Evolutionary conservation across 1,284 basidiomycete species (phyloP).

Genomic region (Puccinia coronata): DNA sequence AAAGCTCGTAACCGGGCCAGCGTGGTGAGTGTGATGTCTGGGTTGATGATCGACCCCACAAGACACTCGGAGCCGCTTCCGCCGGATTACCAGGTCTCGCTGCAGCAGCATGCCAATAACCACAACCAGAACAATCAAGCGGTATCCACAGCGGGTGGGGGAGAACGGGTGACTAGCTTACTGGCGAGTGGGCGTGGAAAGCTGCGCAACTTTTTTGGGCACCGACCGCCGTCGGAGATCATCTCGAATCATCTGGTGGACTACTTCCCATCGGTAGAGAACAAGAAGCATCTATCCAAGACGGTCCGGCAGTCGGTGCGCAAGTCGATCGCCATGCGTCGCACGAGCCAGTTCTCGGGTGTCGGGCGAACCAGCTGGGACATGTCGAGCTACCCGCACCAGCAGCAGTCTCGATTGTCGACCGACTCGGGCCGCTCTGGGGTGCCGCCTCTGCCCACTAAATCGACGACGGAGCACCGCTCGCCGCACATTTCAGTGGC

Average conservation of each 20-base stretch:
- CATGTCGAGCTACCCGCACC: slow-evolving; percentile 29
- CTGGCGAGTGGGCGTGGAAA: slow-evolving; percentile 58
- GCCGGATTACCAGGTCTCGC: slow-evolving; percentile 40
- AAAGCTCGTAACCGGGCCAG: slow-evolving; percentile 86
- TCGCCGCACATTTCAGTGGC: slow-evolving; percentile 14
- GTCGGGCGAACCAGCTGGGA: slow-evolving; percentile 28
- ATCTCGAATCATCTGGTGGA: slow-evolving; percentile 95
- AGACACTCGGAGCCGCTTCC: slow-evolving; percentile 58
- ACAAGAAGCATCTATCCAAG: slow-evolving; percentile 74
- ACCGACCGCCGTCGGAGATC: slow-evolving; percentile 92
- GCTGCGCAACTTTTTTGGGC: slow-evolving; percentile 95
- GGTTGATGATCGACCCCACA: slow-evolving; percentile 66
- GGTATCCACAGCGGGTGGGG: slow-evolving; percentile 8
- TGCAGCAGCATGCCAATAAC: slow-evolving; percentile 22
- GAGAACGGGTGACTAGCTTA: slow-evolving; percentile 44
- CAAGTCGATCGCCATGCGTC: slow-evolving; percentile 41
- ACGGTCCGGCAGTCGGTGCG: slow-evolving; percentile 64
- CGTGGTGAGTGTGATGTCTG: slow-evolving; percentile 89
- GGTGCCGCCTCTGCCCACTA: neutral
- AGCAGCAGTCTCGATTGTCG: neutral
- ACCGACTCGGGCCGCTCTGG: neutral
- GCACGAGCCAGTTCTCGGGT: slow-evolving; percentile 32
- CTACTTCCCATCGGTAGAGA: slow-evolving; percentile 92
- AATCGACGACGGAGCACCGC: neutral
- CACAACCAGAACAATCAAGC: slow-evolving; percentile 50